Evolutionary conservation across 805 yeast species (phyloP).

Genomic region (Cyberlindnera maclurae): DNA sequence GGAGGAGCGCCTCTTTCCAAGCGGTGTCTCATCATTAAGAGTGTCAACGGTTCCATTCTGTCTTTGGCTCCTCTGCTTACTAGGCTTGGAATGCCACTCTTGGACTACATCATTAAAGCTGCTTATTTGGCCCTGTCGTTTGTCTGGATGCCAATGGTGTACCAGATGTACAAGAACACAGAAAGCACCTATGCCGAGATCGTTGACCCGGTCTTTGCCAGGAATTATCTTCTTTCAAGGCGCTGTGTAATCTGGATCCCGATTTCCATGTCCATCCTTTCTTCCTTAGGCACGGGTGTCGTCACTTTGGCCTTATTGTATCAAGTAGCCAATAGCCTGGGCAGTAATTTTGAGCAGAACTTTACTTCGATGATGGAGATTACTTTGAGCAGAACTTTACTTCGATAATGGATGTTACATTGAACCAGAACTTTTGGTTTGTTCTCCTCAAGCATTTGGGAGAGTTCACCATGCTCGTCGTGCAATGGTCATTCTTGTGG

Average conservation of each 20-base stretch:
- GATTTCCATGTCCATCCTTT: background rate
- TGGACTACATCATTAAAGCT: background rate
- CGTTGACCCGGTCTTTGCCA: conserved; percentile 11
- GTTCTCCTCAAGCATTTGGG: conserved; percentile 9
- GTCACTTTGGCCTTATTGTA: background rate
- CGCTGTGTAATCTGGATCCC: conserved; percentile 8
- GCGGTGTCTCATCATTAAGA: background rate
- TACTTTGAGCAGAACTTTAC: background rate
- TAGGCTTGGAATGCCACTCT: background rate
- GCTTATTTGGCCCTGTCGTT: conserved; percentile 10
- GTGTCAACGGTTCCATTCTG: background rate
- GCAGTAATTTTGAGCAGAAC: no score
- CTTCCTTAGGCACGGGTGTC: conserved; percentile 1
- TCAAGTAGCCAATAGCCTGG: no score
- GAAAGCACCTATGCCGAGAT: conserved; percentile 10
- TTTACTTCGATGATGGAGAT: background rate
- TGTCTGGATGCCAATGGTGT: conserved; percentile 17
- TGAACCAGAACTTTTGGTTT: conserved; percentile 7
- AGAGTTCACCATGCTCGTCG: conserved; percentile 9
- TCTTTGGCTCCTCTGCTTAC: conserved; percentile 8
- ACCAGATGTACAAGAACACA: conserved; percentile 12
- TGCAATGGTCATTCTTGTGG: conserved; percentile 9
- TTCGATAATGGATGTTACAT: conserved; percentile 2
- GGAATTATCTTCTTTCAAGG: conserved; percentile 7
- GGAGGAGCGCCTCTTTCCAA: conserved; percentile 5